A percentile compares a stretch with the other conserved stretches of the same genome.
phyloP scores from a whole-genome alignment of 1,284 basidiomycete genomes.

The Boletus sp. region DNA sequence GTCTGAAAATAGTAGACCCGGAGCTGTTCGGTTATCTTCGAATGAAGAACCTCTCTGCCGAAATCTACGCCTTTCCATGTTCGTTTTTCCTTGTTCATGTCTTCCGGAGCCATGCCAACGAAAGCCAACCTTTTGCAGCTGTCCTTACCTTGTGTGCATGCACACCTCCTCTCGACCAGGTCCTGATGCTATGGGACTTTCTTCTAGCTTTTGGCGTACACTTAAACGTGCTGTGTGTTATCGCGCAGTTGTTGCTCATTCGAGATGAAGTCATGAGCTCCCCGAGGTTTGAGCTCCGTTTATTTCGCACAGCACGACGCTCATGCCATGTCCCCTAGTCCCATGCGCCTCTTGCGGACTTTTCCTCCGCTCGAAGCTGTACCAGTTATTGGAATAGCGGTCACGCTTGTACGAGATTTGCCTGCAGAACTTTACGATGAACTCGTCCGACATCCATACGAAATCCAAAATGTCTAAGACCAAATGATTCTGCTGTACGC shows the following conservation, averaged over 20 bases:
- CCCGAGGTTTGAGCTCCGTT: constrained; percentile 56
- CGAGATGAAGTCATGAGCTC: constrained; percentile 84
- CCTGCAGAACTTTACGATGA: constrained; percentile 87
- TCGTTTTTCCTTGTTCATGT: constrained; percentile 31
- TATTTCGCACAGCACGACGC: background rate
- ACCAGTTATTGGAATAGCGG: constrained; percentile 86
- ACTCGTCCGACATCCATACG: constrained; percentile 86
- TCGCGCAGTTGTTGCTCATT: constrained; percentile 89
- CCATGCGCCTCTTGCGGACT: constrained; percentile 92
- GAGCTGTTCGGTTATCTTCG: constrained; percentile 80
- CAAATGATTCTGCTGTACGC: constrained; percentile 1
- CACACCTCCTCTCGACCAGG: constrained; percentile 92
- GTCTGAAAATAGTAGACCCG: constrained; percentile 85
- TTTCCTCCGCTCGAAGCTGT: constrained; percentile 89
- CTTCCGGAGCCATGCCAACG: constrained; percentile 4
- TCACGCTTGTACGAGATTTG: constrained; percentile 88
- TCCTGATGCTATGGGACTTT: constrained; percentile 95
- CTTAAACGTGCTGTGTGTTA: constrained; percentile 92
- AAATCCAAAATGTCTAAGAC: constrained; percentile 39
- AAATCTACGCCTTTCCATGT: constrained; percentile 98
- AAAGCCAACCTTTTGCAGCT: constrained; percentile 45
- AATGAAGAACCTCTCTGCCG: constrained; percentile 93
- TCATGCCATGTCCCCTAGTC: constrained; percentile 47
- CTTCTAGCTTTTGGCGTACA: constrained; percentile 94
- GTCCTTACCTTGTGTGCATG: constrained; percentile 94